Percentiles rank a stretch among this genome's conserved stretches.
Conservation (phyloP, 257 asterid genomes). For the Solanum ossicruentum region DNA sequence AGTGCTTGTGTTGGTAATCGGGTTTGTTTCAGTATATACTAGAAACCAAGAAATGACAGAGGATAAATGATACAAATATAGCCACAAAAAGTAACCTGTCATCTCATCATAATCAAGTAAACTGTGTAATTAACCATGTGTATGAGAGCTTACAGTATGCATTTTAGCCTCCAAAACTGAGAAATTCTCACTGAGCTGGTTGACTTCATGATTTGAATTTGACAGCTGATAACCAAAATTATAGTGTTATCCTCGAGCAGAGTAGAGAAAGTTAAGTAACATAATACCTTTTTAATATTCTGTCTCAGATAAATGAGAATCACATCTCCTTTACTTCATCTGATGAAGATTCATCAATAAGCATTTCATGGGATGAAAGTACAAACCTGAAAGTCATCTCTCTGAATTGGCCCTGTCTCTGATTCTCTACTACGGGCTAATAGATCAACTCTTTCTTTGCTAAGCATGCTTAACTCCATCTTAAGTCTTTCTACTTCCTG, state of each 20-base stretch:
- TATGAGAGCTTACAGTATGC: conserved; percentile 21
- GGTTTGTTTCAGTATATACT: too few species aligned
- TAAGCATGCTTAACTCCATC: conserved; percentile 34
- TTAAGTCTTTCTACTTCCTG: conserved; percentile 33
- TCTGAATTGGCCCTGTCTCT: conserved; percentile 11
- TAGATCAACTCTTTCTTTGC: conserved; percentile 36
- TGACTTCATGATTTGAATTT: conserved; percentile 20
- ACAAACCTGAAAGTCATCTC: conserved; percentile 35
- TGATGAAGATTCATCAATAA: not conserved
- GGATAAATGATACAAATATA: not conserved
- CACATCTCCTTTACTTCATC: not conserved
- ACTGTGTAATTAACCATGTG: not conserved
- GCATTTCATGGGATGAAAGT: not conserved
- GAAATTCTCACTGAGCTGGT: conserved; percentile 27
- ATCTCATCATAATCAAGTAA: not conserved
- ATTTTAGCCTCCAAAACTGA: conserved; percentile 26
- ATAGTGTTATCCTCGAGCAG: not conserved
- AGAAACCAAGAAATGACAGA: not conserved
- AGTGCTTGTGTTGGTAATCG: too few species aligned
- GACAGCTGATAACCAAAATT: not conserved
- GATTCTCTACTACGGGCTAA: conserved; percentile 22
- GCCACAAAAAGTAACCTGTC: not conserved
- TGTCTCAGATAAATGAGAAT: not conserved
- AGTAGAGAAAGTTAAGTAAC: not conserved
- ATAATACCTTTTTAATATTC: not conserved